phyloP scores from a whole-genome alignment of 305 asterid genomes.

The Rubia balearica region DNA sequence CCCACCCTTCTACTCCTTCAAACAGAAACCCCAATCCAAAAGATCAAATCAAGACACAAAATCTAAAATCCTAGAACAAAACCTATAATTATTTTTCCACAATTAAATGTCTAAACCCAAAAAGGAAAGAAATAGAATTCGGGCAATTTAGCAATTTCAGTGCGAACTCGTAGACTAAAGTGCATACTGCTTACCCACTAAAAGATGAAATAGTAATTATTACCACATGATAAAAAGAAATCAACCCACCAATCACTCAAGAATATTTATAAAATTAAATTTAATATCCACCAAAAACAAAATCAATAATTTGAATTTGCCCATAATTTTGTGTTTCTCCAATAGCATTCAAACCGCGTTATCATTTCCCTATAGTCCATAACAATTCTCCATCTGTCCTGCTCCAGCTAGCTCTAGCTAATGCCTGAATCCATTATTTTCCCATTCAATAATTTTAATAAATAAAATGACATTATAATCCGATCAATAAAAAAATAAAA shows the following conservation, averaged over 20 bases:
- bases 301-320: neutral
- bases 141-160: neutral
- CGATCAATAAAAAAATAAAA: no score
- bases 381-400: neutral
- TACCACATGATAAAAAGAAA: neutral
- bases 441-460: neutral
- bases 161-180: neutral
- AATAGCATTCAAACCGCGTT: neutral
- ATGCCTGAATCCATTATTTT: neutral
- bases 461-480: no score
- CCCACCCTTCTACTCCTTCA: no score
- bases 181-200: no score
- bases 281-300: neutral
- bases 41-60: no score
- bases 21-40: no score
- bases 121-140: neutral
- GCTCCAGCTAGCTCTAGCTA: neutral
- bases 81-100: no score
- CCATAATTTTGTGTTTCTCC: neutral
- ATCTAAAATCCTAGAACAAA: no score
- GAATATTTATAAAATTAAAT: no score
- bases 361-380: neutral
- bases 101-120: no score
- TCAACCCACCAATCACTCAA: neutral
- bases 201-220: no score